phyloP scores from a whole-genome alignment of 805 yeast species.

The Phaffomyces antillensis region DNA sequence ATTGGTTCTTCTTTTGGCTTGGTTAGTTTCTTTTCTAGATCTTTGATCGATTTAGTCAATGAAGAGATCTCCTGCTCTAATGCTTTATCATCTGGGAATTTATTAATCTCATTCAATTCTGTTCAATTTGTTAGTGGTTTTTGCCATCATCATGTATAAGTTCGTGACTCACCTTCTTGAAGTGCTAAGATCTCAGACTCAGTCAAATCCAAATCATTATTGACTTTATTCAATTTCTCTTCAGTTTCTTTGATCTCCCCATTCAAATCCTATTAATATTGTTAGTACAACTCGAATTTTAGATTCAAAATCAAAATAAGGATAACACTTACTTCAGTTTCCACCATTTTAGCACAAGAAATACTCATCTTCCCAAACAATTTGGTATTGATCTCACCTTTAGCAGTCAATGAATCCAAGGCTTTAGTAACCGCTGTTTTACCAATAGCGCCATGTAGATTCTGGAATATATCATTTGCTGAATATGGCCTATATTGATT shows the following conservation, averaged over 20 bases:
- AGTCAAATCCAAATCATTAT: neutral
- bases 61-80: constrained; percentile 3
- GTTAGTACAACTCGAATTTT: neutral
- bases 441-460: constrained; percentile 33
- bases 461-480: constrained; percentile 37
- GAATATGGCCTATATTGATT: constrained; percentile 43
- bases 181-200: neutral
- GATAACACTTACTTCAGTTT: constrained; percentile 6
- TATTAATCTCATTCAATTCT: constrained; percentile 1
- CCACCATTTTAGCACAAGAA: constrained; percentile 34
- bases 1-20: neutral
- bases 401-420: constrained; percentile 29
- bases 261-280: neutral
- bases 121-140: neutral
- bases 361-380: constrained; percentile 37
- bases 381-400: constrained; percentile 31
- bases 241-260: neutral
- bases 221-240: neutral
- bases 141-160: neutral
- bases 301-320: too few relatives aligned
- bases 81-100: constrained; percentile 12
- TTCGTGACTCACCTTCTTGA: neutral
- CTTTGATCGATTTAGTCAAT: neutral
- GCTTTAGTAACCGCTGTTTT: constrained; percentile 30
- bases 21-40: neutral